Percentiles rank a stretch among this genome's conserved stretches.
Conservation (phyloP, 1,139 yeast genomes). For the Geotrichum bryndzae region DNA sequence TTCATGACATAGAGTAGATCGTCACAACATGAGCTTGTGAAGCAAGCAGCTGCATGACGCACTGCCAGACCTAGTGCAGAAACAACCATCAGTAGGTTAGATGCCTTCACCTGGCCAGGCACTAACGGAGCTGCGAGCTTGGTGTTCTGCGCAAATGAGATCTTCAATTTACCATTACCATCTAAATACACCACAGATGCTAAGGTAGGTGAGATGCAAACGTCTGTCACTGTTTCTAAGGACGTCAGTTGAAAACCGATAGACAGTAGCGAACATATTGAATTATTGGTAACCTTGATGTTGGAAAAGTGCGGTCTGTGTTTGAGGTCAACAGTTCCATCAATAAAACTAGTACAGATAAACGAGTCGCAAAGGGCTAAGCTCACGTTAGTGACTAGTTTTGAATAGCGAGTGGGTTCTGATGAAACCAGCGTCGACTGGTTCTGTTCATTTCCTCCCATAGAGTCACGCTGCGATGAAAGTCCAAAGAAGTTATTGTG, state of each 20-base stretch:
- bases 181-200: slow-evolving; percentile 43
- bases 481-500: slow-evolving; percentile 29
- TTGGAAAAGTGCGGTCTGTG: slow-evolving; percentile 20
- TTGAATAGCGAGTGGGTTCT: slow-evolving; percentile 8
- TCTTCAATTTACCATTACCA: slow-evolving; percentile 20
- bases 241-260: slow-evolving; percentile 51
- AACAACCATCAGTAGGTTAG: slow-evolving; percentile 17
- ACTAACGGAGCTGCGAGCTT: slow-evolving; percentile 7
- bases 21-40: slow-evolving; percentile 56
- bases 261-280: slow-evolving; percentile 47
- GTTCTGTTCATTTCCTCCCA: slow-evolving; percentile 4
- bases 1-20: slow-evolving; percentile 56
- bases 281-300: slow-evolving; percentile 17
- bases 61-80: slow-evolving; percentile 58
- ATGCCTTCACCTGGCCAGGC: slow-evolving; percentile 7
- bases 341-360: slow-evolving; percentile 21
- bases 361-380: slow-evolving; percentile 25
- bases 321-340: slow-evolving; percentile 25
- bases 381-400: slow-evolving; percentile 19
- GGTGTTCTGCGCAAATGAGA: slow-evolving; percentile 20
- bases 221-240: slow-evolving; percentile 37
- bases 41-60: slow-evolving; percentile 63
- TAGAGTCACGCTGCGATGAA: slow-evolving; percentile 19
- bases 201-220: slow-evolving; percentile 54
- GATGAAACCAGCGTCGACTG: slow-evolving; percentile 10